Percentiles rank a stretch among this genome's conserved stretches.
These are phyloP conservation scores for Globisporangium lucens DNA, from an alignment of 352 stramenopile genomes.

Conservation along the genomic window DNA sequence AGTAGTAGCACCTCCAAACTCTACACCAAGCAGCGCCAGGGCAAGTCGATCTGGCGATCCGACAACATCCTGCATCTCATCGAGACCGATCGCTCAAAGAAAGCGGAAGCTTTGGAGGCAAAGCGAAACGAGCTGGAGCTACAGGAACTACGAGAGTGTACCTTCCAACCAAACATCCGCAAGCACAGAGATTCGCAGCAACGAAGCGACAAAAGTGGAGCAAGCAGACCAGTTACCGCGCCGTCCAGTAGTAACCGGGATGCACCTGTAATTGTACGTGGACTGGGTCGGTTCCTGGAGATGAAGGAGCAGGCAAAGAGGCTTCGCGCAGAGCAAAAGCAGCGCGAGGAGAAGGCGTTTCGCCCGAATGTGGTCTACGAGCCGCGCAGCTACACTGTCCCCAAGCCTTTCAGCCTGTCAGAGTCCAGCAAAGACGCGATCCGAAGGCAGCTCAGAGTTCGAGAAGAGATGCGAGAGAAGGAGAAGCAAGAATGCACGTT, in stretches of 20 bases:
- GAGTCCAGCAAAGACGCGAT: slow-evolving; percentile 54
- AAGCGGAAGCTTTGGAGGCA: slow-evolving; percentile 53
- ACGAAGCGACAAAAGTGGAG: not conserved
- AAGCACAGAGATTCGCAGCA: slow-evolving; percentile 12
- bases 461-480: slow-evolving; percentile 48
- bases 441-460: slow-evolving; percentile 34
- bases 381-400: slow-evolving; percentile 71
- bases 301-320: slow-evolving; percentile 66
- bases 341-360: slow-evolving; percentile 68
- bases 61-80: slow-evolving; percentile 70
- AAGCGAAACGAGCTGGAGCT: slow-evolving; percentile 59
- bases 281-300: slow-evolving; percentile 76
- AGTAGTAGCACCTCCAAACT: slow-evolving; percentile 47
- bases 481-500: slow-evolving; percentile 67
- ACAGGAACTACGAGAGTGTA: slow-evolving; percentile 75
- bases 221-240: slow-evolving; percentile 22
- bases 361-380: slow-evolving; percentile 49
- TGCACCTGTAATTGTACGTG: slow-evolving; percentile 65
- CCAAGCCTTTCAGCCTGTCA: slow-evolving; percentile 73
- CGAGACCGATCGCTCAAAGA: slow-evolving; percentile 51
- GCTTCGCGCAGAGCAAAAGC: slow-evolving; percentile 55
- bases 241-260: not conserved
- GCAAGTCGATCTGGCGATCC: slow-evolving; percentile 46
- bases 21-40: slow-evolving; percentile 20
- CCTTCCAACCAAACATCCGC: slow-evolving; percentile 67